Conservation (phyloP, 1,139 yeast genomes). For the Blastobotrys ciferrii region DNA sequence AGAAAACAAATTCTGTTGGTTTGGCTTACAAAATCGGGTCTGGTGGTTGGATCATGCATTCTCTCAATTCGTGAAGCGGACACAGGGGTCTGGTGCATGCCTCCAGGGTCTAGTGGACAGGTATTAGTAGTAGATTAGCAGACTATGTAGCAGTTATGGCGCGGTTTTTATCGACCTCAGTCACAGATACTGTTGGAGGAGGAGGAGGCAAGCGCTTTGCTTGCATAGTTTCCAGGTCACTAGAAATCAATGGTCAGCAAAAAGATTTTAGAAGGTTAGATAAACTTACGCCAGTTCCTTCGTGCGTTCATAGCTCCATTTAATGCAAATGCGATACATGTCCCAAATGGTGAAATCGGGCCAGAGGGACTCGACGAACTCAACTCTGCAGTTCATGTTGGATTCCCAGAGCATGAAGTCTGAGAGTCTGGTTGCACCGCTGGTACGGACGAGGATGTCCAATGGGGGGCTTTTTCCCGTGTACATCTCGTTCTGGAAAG, state of each 20-base stretch:
- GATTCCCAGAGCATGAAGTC: conserved; percentile 84
- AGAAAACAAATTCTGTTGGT: no score
- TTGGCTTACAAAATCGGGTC: no score
- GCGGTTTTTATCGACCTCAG: conserved; percentile 14
- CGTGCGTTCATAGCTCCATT: conserved; percentile 44
- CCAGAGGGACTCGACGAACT: conserved; percentile 78
- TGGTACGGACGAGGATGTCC: conserved; percentile 80
- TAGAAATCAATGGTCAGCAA: conserved; percentile 5
- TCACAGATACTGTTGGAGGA: conserved; percentile 16
- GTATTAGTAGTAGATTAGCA: no score
- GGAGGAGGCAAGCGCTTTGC: conserved; percentile 14
- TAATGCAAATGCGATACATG: conserved; percentile 56
- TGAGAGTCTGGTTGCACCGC: conserved; percentile 81
- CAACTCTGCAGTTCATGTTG: conserved; percentile 56
- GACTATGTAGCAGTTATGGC: conserved; percentile 2
- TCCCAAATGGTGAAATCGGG: conserved; percentile 72
- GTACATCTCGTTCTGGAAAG: conserved; percentile 56
- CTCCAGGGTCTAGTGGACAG: no score
- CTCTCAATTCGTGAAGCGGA: no score
- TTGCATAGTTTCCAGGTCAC: conserved; percentile 21
- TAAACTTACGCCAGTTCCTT: conserved; percentile 23
- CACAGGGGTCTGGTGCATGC: no score
- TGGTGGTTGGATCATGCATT: no score
- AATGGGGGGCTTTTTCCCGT: conserved; percentile 71
- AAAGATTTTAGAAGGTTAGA: not conserved